Conservation (phyloP, 371 early-diverging fungal species). For the Apophysomyces elegans region DNA sequence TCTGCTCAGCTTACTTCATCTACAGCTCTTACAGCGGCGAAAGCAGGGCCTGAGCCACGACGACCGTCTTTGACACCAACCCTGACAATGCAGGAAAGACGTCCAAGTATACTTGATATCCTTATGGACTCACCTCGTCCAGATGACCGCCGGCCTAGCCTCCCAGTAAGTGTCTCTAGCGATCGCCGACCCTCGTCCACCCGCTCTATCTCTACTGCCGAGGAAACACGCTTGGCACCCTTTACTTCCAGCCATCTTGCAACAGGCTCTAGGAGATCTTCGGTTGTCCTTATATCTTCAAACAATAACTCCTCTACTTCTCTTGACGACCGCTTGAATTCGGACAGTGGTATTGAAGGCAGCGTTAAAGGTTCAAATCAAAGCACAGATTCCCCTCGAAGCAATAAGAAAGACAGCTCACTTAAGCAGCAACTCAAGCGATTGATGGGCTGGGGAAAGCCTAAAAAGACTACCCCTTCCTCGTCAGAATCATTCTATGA, state of each 20-base stretch:
- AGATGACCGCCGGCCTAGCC: slow-evolving; percentile 1
- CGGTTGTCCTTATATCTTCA: neutral
- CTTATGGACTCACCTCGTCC: slow-evolving; percentile 17
- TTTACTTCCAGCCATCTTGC: neutral
- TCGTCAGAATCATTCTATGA: slow-evolving; percentile 1
- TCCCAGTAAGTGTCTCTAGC: neutral
- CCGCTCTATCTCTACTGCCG: neutral
- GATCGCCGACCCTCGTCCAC: neutral
- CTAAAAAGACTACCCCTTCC: neutral
- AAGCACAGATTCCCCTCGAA: neutral
- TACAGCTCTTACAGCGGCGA: neutral
- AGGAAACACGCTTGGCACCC: neutral
- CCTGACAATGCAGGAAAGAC: slow-evolving; percentile 1
- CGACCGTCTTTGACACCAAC: slow-evolving; percentile 4
- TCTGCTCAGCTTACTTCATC: neutral
- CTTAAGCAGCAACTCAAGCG: neutral
- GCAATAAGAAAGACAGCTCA: neutral
- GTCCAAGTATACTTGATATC: slow-evolving; percentile 25
- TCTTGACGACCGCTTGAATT: neutral
- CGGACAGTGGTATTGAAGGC: neutral
- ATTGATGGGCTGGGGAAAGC: neutral
- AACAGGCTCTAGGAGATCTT: neutral
- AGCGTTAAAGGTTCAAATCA: neutral
- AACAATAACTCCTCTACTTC: neutral
- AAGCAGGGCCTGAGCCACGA: slow-evolving; percentile 2